Evolutionary conservation across 2,329 filamentous ascomycete species (phyloP).

Genomic region (Amylocarpus encephaloides): DNA sequence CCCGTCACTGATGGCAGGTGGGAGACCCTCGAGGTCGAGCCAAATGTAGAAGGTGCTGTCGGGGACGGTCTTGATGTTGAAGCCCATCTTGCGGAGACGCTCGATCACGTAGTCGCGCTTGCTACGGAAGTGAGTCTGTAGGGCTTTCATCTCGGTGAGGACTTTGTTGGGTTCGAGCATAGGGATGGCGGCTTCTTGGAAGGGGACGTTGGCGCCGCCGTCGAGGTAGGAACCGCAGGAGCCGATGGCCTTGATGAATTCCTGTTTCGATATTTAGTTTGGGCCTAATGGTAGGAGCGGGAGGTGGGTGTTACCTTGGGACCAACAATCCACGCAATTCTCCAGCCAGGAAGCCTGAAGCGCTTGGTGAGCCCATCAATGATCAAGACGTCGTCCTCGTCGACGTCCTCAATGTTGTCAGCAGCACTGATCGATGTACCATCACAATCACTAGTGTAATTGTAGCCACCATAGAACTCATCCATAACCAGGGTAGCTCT

Average conservation of each 20-base stretch:
- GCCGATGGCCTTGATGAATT: constrained; percentile 89
- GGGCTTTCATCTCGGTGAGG: constrained; percentile 75
- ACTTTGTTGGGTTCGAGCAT: constrained; percentile 89
- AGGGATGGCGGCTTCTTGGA: constrained; percentile 86
- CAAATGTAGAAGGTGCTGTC: constrained; percentile 95
- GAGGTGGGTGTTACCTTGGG: constrained; percentile 51
- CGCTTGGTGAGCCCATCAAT: constrained; percentile 96
- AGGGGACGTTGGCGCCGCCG: constrained; percentile 88
- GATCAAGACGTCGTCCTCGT: constrained; percentile 85
- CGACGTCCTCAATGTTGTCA: constrained; percentile 82
- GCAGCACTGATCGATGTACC: constrained; percentile 84
- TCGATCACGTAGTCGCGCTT: constrained; percentile 89
- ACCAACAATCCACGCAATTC: constrained; percentile 91
- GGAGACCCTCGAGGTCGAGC: constrained; percentile 62
- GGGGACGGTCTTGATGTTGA: constrained; percentile 75
- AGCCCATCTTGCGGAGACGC: constrained; percentile 78
- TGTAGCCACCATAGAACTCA: constrained; percentile 95
- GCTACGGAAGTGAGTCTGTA: constrained; percentile 80
- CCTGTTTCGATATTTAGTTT: constrained; percentile 34
- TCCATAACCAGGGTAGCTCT: constrained; percentile 90
- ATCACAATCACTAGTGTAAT: constrained; percentile 89
- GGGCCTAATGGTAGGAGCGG: neutral
- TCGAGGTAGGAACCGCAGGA: constrained; percentile 92
- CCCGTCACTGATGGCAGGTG: constrained; percentile 80
- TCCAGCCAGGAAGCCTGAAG: constrained; percentile 92